Percentiles rank a stretch among this genome's conserved stretches.
Conservation (phyloP, 305 asterid genomes). For the Rubia balearica region DNA sequence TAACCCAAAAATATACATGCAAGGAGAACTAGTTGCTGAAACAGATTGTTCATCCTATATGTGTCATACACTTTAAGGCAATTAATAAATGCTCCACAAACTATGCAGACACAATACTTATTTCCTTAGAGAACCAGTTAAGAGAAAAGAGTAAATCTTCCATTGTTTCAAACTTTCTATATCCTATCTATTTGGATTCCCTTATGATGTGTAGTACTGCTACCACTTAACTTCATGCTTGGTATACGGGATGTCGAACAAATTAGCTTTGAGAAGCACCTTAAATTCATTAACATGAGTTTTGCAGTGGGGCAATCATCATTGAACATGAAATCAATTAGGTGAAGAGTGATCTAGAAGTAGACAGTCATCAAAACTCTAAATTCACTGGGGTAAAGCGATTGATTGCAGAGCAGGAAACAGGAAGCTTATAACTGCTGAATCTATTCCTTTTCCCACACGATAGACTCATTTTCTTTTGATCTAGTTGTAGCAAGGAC, state of each 20-base stretch:
- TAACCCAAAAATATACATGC: neutral
- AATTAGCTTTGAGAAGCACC: neutral
- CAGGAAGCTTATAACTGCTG: neutral
- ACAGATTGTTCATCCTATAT: neutral
- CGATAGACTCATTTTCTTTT: neutral
- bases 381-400: neutral
- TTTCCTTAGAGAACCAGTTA: neutral
- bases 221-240: neutral
- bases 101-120: neutral
- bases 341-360: neutral
- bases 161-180: neutral
- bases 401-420: neutral
- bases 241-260: neutral
- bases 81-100: neutral
- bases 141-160: neutral
- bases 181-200: neutral
- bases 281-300: neutral
- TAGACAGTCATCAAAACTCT: neutral
- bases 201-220: neutral
- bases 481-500: neutral
- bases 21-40: conserved; percentile 4
- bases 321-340: neutral
- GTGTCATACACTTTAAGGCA: neutral
- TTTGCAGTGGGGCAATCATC: neutral
- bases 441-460: neutral